Base-by-base conservation (phyloP, 2,329 filamentous ascomycete genomes). In the Amauroascus verrucosus region DNA sequence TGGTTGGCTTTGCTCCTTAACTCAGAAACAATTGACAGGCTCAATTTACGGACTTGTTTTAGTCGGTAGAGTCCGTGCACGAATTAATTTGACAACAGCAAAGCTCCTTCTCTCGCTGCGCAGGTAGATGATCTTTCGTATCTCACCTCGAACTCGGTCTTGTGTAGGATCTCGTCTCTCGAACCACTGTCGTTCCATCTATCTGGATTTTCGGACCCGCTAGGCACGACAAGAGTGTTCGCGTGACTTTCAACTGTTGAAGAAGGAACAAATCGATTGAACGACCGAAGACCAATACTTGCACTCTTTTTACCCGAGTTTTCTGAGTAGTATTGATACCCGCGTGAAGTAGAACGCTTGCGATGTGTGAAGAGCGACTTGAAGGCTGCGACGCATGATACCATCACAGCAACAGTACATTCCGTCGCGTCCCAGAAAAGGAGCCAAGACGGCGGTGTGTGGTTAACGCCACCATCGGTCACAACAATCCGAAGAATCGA, bases 401-500 rank as follows among this genome's bases (percentile, higher is more conserved):
- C 45, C 28, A 56, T 56, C 20, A 56, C 51, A 8, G 54, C 54
- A 24, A 56, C 51, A 26, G 38, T 47, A n/a, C 44, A 35, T 44
- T 56, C 54, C n/a, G 51, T 56, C 5, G 51, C n/a, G 16, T 45
- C 38, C 54, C 54, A 55, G 48, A 55, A 55, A 16, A 51, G 24
- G 16, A 48, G 41, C 54, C 54, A 55, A n/a, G 54, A 48, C n/a
- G 41, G 33, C n/a, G 54, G 44, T 6, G 54, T 32, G 28, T 48
- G 48, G 30, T 30, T 44, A 35, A 4, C 4, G 6, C 20, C 20
- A 24, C 32, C 40, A 30, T 55, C 48, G 7, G 20, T 24, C n/a
- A 24, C 32, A 24, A 52, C 48, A 20, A 51, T 43, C 16, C 54
- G 54, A n/a, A 55, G 41, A 16, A 55, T 45, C 11, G 54, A 40